Base-by-base conservation (phyloP, 176 grass and related monocot genomes). In the Alopecurus myosuroides region DNA sequence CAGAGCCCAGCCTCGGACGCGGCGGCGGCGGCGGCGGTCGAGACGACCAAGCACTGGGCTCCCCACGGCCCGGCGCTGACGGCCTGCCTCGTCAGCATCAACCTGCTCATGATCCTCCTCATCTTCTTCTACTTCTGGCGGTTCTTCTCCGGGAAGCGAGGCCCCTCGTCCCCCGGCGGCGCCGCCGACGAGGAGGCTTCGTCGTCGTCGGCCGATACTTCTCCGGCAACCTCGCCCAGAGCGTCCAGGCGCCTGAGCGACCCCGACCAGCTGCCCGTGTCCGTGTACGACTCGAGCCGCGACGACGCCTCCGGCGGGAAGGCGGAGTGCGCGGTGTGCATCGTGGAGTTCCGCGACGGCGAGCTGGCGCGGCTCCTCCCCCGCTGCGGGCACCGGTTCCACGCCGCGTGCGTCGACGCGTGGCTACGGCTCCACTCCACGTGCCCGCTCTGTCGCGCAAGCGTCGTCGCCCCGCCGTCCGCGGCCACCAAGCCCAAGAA, bases 381-480 rank as follows among this genome's bases (percentile, higher is more conserved):
- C 0, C 75, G 62, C 9, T 95, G 93, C 41, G 42, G 77, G 14
- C 90, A 95, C 81, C 77, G 60, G 19, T 95, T 95, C 79, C 93
- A 92, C 48, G 82, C 86, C 14, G 85, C 86, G 22, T 95, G 93
- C 52, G 63, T 95, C 0, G 93, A 77, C 79, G 82, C 34, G 10
- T 95, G 90, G 93, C 74, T 92, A 17, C 82, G 61, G 2, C 78
- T 83, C 18, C 90, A 95, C 45, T 52, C 88, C 25, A 92, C 81
- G 23, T 95, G 93, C 83, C 93, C 90, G 25, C 88, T 95, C 31
- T 95, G 93, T 85, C 90, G 90, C 35, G 77, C 90, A 29, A 6
- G 11, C 44, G 82, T 95, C 19, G 79, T 82, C 14, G 46, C 67
- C 2, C 75, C 78, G 3, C 7, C 18, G 4, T 53, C 50, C 3